phyloP scores from a whole-genome alignment of 2,329 filamentous ascomycete species.

The Drechslera avenae region DNA sequence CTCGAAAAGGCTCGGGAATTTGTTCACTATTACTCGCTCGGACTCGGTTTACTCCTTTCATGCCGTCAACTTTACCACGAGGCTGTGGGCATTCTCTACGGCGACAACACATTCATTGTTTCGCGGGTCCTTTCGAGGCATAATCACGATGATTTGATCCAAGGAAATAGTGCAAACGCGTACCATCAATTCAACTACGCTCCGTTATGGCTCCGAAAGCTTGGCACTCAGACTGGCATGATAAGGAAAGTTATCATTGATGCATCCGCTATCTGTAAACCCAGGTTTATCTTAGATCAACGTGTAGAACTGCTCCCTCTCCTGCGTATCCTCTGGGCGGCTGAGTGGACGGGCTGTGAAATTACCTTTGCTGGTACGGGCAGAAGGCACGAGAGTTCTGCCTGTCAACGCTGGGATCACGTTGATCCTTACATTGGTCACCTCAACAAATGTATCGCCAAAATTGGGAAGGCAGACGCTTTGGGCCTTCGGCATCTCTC shows the following conservation, averaged over 20 bases:
- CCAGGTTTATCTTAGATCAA: background rate
- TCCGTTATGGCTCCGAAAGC: background rate
- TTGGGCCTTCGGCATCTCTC: too few relatives aligned
- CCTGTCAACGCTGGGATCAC: background rate
- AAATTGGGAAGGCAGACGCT: too few relatives aligned
- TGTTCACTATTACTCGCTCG: background rate
- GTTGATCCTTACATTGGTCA: too few relatives aligned
- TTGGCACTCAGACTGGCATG: background rate
- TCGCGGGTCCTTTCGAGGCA: background rate
- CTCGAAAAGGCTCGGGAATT: background rate
- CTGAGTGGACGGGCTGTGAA: background rate
- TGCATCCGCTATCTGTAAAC: background rate
- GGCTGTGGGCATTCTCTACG: background rate
- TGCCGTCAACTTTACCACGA: slow-evolving; percentile 4
- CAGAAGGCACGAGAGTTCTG: background rate
- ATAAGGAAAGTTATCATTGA: background rate
- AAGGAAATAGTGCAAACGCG: background rate
- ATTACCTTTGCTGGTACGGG: background rate
- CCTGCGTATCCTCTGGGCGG: background rate
- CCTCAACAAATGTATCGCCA: background rate
- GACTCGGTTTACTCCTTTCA: background rate
- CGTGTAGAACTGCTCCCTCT: background rate
- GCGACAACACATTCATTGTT: background rate
- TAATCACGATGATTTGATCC: background rate
- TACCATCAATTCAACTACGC: background rate